Evolutionary conservation across 75 land plant species (phyloP).

Genomic region (Ceratopteris richardii): DNA sequence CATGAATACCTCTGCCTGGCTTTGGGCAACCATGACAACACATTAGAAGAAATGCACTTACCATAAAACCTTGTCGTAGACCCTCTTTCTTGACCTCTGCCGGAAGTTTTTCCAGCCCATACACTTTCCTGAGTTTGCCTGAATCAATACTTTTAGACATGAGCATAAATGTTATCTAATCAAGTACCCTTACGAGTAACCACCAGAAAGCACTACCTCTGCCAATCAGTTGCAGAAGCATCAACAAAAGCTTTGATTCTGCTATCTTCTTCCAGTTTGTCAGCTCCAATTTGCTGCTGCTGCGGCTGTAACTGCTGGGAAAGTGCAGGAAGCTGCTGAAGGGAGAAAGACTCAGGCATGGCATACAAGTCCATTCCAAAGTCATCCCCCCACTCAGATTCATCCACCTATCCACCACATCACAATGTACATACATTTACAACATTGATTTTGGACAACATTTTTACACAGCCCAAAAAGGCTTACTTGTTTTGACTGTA

Average conservation of each 20-base stretch:
- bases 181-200: no score
- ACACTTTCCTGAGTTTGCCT: constrained; percentile 60
- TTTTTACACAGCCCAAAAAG: no score
- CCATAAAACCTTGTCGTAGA: constrained; percentile 68
- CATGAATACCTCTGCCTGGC: no score
- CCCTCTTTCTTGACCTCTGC: constrained; percentile 67
- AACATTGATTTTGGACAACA: neutral
- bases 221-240: constrained; percentile 85
- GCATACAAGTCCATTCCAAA: constrained; percentile 83
- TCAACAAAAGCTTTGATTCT: constrained; percentile 79
- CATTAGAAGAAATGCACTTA: constrained; percentile 11
- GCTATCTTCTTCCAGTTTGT: constrained; percentile 68
- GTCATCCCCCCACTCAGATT: constrained; percentile 72
- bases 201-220: no score
- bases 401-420: no score
- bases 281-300: constrained; percentile 29
- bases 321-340: neutral
- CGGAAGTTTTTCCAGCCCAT: constrained; percentile 61
- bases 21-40: no score
- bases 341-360: constrained; percentile 52
- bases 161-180: no score
- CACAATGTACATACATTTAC: neutral
- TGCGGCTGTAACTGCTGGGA: no score
- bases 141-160: no score
- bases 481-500: neutral